Evolutionary conservation across 495 filamentous ascomycete genomes (phyloP).

Genomic region (Penicillium manginii): DNA sequence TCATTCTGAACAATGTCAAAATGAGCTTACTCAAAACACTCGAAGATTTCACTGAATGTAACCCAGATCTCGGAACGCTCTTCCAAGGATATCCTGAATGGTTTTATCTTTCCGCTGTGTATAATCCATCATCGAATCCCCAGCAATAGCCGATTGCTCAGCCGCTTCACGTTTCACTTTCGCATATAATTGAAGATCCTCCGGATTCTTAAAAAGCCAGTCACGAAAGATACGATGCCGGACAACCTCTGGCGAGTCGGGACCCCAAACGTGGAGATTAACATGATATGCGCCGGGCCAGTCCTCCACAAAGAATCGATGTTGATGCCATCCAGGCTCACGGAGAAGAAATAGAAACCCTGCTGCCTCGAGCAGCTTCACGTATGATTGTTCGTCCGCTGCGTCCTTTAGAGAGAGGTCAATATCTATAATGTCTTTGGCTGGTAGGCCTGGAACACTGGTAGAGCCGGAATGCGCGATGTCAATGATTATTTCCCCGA

Average conservation of each 20-base stretch:
- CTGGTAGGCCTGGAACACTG: constrained; percentile 50
- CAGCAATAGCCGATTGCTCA: constrained; percentile 25
- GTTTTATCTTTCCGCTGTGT: constrained; percentile 42
- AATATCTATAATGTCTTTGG: constrained; percentile 54
- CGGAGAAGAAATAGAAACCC: constrained; percentile 51
- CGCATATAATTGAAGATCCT: constrained; percentile 44
- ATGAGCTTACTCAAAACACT: too few species aligned
- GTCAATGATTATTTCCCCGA: constrained; percentile 28
- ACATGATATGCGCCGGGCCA: constrained; percentile 30
- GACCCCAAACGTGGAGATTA: constrained; percentile 55
- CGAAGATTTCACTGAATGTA: constrained; percentile 20
- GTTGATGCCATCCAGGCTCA: constrained; percentile 50
- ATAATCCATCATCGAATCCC: constrained; percentile 43
- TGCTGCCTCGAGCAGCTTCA: constrained; percentile 42
- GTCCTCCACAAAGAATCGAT: constrained; percentile 45
- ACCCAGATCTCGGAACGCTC: constrained; percentile 40
- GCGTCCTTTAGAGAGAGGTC: constrained; percentile 48
- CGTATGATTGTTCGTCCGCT: constrained; percentile 43
- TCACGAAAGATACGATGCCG: constrained; percentile 52
- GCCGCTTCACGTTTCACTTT: constrained; percentile 43
- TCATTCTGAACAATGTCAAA: too few species aligned
- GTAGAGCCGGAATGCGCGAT: constrained; percentile 54
- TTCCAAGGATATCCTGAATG: constrained; percentile 43
- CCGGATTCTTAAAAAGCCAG: constrained; percentile 42
- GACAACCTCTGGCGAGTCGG: constrained; percentile 42